Conservation (phyloP, 1,139 yeast genomes). For the Lodderomyces beijingensis region DNA sequence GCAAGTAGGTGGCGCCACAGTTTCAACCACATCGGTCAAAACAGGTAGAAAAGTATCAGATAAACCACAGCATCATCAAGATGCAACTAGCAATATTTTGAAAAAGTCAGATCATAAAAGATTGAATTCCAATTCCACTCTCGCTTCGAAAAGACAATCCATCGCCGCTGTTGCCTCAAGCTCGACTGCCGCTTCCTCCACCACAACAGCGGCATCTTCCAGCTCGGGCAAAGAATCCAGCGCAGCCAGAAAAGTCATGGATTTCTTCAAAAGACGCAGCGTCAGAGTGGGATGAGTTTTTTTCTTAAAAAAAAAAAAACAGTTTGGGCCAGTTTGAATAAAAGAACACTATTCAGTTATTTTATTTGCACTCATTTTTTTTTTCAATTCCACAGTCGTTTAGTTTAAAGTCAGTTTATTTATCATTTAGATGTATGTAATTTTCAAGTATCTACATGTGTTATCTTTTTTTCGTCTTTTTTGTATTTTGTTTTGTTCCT, state of each 20-base stretch:
- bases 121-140: constrained; percentile 12
- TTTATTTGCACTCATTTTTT: too few species aligned
- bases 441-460: too few species aligned
- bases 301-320: too few species aligned
- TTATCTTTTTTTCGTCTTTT: too few species aligned
- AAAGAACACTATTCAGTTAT: too few species aligned
- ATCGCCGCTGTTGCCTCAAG: too few species aligned
- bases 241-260: constrained; percentile 75
- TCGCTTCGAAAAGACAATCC: not conserved
- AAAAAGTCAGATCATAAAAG: constrained; percentile 16
- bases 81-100: constrained; percentile 26
- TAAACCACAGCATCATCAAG: constrained; percentile 37
- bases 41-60: constrained; percentile 35
- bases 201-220: constrained; percentile 5
- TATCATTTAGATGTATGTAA: too few species aligned
- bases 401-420: too few species aligned
- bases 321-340: too few species aligned
- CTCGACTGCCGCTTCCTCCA: too few species aligned
- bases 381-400: too few species aligned
- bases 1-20: constrained; percentile 8
- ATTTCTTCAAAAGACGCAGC: constrained; percentile 76
- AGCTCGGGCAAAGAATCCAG: constrained; percentile 48
- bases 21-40: constrained; percentile 4
- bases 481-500: too few species aligned
- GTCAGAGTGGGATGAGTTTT: constrained; percentile 19